Evolutionary conservation across 495 filamentous ascomycete species (phyloP).

Genomic region (Daldinia bambusicola): DNA sequence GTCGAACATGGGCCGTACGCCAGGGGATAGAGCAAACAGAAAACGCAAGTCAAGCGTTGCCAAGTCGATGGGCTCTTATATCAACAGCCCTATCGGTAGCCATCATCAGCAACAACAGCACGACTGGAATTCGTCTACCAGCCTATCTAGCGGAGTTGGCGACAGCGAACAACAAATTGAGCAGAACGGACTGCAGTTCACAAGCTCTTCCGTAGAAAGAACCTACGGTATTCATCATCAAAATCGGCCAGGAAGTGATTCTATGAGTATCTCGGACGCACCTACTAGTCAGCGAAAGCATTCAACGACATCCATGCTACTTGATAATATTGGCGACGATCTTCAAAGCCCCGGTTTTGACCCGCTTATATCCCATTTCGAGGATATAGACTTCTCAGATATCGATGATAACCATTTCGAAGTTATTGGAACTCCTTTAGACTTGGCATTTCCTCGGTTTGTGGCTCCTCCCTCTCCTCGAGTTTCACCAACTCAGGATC

Average conservation of each 20-base stretch:
- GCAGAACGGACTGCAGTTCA: not conserved
- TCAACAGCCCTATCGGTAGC: not conserved
- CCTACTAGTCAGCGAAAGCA: not conserved
- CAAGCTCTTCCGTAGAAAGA: not conserved
- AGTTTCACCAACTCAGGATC: not conserved
- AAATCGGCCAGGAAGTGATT: not conserved
- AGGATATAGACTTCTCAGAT: conserved; percentile 4
- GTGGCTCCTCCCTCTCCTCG: not conserved
- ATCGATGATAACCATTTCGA: conserved; percentile 3
- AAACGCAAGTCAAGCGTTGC: not conserved
- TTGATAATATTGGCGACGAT: not conserved
- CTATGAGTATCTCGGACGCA: not conserved
- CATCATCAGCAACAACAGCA: not conserved
- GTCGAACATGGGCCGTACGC: not conserved
- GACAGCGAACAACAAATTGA: not conserved
- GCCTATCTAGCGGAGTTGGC: not conserved
- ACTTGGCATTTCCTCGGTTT: not conserved
- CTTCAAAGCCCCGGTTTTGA: not conserved
- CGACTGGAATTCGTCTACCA: conserved; percentile 3
- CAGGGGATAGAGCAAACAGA: not conserved
- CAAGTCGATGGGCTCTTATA: not conserved
- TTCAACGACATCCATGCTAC: not conserved
- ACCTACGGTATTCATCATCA: not conserved
- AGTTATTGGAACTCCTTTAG: not conserved
- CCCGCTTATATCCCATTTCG: not conserved